Conservation (phyloP, 2,329 filamentous ascomycete species). For the Fusarium anthophilum region DNA sequence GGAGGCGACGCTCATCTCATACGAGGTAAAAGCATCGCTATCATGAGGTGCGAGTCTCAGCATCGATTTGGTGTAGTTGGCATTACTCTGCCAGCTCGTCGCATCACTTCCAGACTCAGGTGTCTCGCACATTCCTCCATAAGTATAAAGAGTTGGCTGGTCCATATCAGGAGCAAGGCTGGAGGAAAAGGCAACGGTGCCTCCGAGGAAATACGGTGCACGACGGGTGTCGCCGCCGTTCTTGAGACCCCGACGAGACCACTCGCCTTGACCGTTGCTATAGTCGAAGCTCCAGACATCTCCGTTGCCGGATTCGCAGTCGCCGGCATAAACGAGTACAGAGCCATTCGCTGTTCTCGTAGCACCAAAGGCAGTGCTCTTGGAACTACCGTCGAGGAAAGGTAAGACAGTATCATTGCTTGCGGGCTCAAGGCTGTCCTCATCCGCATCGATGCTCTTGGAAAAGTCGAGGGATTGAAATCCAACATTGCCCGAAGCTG, state of each 20-base stretch:
- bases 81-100: constrained; percentile 70
- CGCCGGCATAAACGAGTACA: constrained; percentile 77
- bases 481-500: constrained; percentile 54
- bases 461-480: constrained; percentile 75
- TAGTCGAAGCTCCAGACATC: constrained; percentile 73
- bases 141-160: constrained; percentile 72
- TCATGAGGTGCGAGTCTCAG: constrained; percentile 66
- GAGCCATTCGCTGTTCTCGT: constrained; percentile 73
- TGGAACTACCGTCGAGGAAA: constrained; percentile 63
- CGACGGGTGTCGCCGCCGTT: constrained; percentile 36
- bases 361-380: constrained; percentile 70
- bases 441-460: constrained; percentile 57
- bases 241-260: constrained; percentile 38
- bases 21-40: constrained; percentile 42
- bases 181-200: constrained; percentile 73
- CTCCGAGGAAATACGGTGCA: constrained; percentile 62
- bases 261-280: constrained; percentile 8
- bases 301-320: constrained; percentile 68
- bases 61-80: constrained; percentile 85
- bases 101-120: constrained; percentile 47
- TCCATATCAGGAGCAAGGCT: constrained; percentile 63
- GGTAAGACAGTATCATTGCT: constrained; percentile 63
- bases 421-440: constrained; percentile 59
- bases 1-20: constrained; percentile 51
- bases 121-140: constrained; percentile 88